phyloP scores from a whole-genome alignment of 2,329 filamentous ascomycete genomes.

The Aspergillus neoniger region DNA sequence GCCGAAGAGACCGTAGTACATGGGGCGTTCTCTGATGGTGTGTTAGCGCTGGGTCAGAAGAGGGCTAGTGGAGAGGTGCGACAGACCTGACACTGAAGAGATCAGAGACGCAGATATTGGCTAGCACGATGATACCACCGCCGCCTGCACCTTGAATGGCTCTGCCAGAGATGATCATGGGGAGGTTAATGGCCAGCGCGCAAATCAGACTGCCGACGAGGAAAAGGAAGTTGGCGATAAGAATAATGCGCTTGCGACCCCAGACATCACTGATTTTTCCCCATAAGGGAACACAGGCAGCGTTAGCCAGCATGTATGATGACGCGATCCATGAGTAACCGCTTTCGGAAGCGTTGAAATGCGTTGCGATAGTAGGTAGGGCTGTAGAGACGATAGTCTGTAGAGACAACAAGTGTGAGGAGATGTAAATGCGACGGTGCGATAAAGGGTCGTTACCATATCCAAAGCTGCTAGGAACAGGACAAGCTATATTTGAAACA shows the following conservation, averaged over 20 bases:
- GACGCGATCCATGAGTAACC: constrained; percentile 53
- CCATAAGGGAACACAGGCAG: constrained; percentile 58
- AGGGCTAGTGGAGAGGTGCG: neutral
- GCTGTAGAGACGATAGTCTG: constrained; percentile 50
- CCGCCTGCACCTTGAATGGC: constrained; percentile 65
- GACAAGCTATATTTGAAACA: constrained; percentile 46
- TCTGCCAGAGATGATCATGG: constrained; percentile 64
- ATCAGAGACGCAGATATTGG: constrained; percentile 66
- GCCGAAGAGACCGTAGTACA: constrained; percentile 65
- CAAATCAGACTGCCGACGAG: constrained; percentile 64
- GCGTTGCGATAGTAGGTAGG: constrained; percentile 46
- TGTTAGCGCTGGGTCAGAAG: constrained; percentile 9
- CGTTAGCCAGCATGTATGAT: constrained; percentile 49
- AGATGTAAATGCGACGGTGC: neutral
- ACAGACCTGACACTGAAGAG: constrained; percentile 60
- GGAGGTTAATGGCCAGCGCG: constrained; percentile 58
- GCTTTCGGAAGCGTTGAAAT: constrained; percentile 46
- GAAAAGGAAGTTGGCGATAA: constrained; percentile 63
- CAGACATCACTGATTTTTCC: constrained; percentile 68
- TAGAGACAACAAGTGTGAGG: constrained; percentile 11
- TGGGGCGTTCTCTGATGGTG: constrained; percentile 51
- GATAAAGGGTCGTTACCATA: constrained; percentile 43
- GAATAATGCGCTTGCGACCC: constrained; percentile 64
- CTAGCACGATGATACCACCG: constrained; percentile 64
- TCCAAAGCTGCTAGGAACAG: constrained; percentile 63